phyloP scores from a whole-genome alignment of 2,329 filamentous ascomycete genomes.

The Drechslerella coelobrocha region DNA sequence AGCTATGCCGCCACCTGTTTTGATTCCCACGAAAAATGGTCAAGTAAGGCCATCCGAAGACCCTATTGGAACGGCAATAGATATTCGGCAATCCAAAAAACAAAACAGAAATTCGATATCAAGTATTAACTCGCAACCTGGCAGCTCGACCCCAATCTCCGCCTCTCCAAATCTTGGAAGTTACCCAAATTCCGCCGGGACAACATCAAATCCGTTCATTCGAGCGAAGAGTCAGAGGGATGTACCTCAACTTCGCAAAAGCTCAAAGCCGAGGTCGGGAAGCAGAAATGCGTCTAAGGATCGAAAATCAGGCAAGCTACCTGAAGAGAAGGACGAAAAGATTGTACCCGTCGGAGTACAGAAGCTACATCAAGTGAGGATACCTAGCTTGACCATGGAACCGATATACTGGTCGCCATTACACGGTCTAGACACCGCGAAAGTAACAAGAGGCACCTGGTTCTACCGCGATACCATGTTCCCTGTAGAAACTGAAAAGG shows the following conservation, averaged over 20 bases:
- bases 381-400: slow-evolving; percentile 85
- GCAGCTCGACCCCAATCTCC: slow-evolving; percentile 22
- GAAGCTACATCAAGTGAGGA: slow-evolving; percentile 83
- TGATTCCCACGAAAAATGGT: slow-evolving; percentile 24
- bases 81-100: slow-evolving; percentile 25
- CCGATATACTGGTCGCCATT: slow-evolving; percentile 98
- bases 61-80: slow-evolving; percentile 5
- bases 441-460: slow-evolving; percentile 88
- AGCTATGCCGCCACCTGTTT: slow-evolving; percentile 26
- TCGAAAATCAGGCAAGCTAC: slow-evolving; percentile 30
- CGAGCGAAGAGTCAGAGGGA: slow-evolving; percentile 37
- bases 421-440: slow-evolving; percentile 74
- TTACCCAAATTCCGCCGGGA: slow-evolving; percentile 44
- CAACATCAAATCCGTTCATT: slow-evolving; percentile 48
- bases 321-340: slow-evolving; percentile 55
- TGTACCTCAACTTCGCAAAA: slow-evolving; percentile 40
- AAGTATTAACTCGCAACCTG: slow-evolving; percentile 34
- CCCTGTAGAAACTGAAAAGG: slow-evolving; percentile 81
- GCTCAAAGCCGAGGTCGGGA: slow-evolving; percentile 56
- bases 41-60: slow-evolving; percentile 15
- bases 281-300: slow-evolving; percentile 51
- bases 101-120: slow-evolving; percentile 45
- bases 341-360: slow-evolving; percentile 86
- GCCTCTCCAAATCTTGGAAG: slow-evolving; percentile 40
- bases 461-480: slow-evolving; percentile 97